phyloP scores from a whole-genome alignment of 2,329 filamentous ascomycete species.

The Calonectria pseudoreteaudii region DNA sequence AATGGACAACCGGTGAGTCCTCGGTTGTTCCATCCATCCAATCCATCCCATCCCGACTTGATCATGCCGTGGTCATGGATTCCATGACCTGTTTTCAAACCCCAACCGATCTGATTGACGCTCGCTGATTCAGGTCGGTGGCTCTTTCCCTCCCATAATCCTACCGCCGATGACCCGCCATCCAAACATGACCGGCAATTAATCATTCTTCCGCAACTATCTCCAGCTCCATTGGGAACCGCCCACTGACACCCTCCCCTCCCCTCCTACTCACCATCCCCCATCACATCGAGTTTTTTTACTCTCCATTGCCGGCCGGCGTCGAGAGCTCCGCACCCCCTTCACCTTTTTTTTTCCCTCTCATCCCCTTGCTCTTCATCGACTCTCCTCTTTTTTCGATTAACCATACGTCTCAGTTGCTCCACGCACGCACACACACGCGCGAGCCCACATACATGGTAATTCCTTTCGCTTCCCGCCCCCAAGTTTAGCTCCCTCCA shows the following conservation, averaged over 20 bases:
- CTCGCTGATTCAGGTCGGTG: constrained; percentile 6
- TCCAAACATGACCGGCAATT: constrained; percentile 5
- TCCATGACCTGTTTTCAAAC: constrained; percentile 3
- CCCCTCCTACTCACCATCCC: constrained; percentile 1
- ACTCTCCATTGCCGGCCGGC: constrained; percentile 20
- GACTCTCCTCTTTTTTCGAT: constrained; percentile 17
- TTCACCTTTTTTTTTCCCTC: background rate
- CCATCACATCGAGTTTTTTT: constrained; percentile 13
- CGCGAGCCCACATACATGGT: background rate
- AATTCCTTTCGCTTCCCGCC: constrained; percentile 22
- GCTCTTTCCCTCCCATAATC: background rate
- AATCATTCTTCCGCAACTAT: constrained; percentile 15
- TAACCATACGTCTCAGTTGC: background rate
- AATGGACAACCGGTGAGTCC: constrained; percentile 19
- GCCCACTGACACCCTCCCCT: constrained; percentile 10
- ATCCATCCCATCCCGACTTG: background rate
- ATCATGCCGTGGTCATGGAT: constrained; percentile 2
- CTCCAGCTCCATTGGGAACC: constrained; percentile 11
- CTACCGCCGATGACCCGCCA: constrained; percentile 2
- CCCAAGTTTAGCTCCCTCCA: constrained; percentile 12
- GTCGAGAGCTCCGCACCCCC: constrained; percentile 15
- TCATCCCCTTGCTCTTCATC: background rate
- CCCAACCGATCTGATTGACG: constrained; percentile 15
- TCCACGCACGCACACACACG: constrained; percentile 4
- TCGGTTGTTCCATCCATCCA: constrained; percentile 5